These are phyloP conservation scores for Schizosaccharomyces cryophilus DNA, from an alignment of 805 yeast species.

Conservation along the genomic window DNA sequence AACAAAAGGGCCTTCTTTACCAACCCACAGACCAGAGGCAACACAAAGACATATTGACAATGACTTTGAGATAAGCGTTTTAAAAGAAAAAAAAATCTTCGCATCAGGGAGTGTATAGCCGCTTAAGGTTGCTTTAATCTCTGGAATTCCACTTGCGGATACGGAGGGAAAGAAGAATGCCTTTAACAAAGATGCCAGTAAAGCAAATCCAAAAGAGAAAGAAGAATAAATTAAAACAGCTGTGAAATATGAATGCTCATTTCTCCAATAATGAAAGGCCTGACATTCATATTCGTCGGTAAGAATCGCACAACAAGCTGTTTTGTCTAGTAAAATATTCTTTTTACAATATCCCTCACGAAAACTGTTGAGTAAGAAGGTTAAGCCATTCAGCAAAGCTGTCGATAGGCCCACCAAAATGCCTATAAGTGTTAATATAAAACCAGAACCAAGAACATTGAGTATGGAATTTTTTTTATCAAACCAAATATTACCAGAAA, in stretches of 20 bases:
- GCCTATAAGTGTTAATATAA: neutral
- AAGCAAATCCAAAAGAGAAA: neutral
- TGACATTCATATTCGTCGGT: neutral
- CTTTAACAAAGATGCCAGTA: neutral
- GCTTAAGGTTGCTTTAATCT: slow-evolving; percentile 78
- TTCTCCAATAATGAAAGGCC: neutral
- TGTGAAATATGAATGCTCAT: neutral
- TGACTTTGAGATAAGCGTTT: slow-evolving; percentile 51
- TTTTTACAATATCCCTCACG: neutral
- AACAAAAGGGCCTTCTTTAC: slow-evolving; percentile 95
- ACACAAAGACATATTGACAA: slow-evolving; percentile 71
- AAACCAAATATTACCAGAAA: neutral
- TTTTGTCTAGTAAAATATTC: neutral
- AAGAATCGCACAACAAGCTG: neutral
- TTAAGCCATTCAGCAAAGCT: neutral
- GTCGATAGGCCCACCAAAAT: neutral
- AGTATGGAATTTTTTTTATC: neutral
- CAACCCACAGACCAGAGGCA: slow-evolving; percentile 78
- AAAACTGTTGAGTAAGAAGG: neutral
- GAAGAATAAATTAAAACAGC: neutral
- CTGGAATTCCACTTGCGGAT: slow-evolving; percentile 96
- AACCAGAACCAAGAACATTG: neutral
- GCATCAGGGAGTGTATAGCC: slow-evolving; percentile 40
- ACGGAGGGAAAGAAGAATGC: slow-evolving; percentile 59
- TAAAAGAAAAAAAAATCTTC: slow-evolving; percentile 48